phyloP scores from a whole-genome alignment of 2,329 filamentous ascomycete genomes.

The Colletotrichum sp. region DNA sequence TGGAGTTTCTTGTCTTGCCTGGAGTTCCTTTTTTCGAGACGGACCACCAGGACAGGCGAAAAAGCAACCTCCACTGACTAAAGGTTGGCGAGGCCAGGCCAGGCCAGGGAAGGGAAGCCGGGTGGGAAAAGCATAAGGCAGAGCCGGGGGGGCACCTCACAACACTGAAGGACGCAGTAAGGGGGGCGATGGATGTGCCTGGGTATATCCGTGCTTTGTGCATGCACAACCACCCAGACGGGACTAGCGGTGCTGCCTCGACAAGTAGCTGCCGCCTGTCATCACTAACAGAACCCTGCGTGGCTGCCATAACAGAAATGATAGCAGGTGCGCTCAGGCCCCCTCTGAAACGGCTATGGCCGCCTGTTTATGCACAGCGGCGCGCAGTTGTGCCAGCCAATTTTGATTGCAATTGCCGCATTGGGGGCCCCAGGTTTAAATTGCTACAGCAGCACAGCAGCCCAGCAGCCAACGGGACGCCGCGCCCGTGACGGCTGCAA shows the following conservation, averaged over 20 bases:
- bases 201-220: conserved; percentile 4
- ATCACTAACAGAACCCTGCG: neutral
- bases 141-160: neutral
- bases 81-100: neutral
- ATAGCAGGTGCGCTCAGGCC: neutral
- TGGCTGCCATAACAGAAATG: rapidly evolving
- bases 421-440: neutral
- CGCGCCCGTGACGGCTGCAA: neutral
- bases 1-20: conserved; percentile 3
- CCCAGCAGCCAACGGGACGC: conserved; percentile 3
- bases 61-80: neutral
- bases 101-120: neutral
- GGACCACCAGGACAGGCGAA: neutral
- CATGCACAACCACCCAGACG: neutral
- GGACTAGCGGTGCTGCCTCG: neutral
- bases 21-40: conserved; percentile 14
- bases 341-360: neutral
- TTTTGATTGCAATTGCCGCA: conserved; percentile 17
- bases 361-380: neutral
- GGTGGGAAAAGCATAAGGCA: neutral
- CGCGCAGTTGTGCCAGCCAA: neutral
- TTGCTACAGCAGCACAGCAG: conserved; percentile 2
- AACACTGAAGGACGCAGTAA: neutral
- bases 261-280: neutral
- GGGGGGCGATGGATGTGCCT: neutral